phyloP scores from a whole-genome alignment of 805 yeast species.

The Cyberlindnera euphorbiiphila region DNA sequence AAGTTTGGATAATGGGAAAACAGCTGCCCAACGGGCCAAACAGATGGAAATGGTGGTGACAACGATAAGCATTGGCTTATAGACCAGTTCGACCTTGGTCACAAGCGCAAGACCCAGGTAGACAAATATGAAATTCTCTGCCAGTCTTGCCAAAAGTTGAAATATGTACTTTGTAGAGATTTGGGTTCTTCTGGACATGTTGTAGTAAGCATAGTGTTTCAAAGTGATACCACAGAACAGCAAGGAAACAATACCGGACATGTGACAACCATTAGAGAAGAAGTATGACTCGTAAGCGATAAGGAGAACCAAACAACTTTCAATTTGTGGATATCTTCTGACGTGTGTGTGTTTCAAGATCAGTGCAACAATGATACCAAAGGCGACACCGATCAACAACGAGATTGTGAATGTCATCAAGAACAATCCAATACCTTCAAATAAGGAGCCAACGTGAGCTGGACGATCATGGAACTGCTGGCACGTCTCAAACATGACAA shows the following conservation, averaged over 20 bases:
- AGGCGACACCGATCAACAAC: slow-evolving; percentile 79
- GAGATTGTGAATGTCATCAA: slow-evolving; percentile 91
- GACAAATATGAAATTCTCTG: slow-evolving; percentile 95
- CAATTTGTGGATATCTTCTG: slow-evolving; percentile 94
- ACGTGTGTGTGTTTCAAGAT: slow-evolving; percentile 89
- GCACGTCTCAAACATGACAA: slow-evolving; percentile 98
- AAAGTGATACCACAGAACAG: slow-evolving; percentile 94
- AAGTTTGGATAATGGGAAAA: slow-evolving; percentile 84
- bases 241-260: slow-evolving; percentile 96
- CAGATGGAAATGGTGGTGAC: slow-evolving; percentile 88
- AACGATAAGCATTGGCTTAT: slow-evolving; percentile 88
- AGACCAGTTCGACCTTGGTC: slow-evolving; percentile 93
- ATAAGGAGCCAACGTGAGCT: slow-evolving; percentile 68
- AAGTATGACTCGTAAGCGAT: slow-evolving; percentile 95
- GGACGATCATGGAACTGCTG: slow-evolving; percentile 90
- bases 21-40: slow-evolving; percentile 95
- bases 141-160: slow-evolving; percentile 89
- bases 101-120: slow-evolving; percentile 91
- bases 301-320: slow-evolving; percentile 84
- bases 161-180: slow-evolving; percentile 93
- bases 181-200: slow-evolving; percentile 96
- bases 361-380: slow-evolving; percentile 87
- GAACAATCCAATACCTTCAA: slow-evolving; percentile 92
- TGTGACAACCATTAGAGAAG: slow-evolving; percentile 97
- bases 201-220: slow-evolving; percentile 94